Conservation (phyloP, 208 protist genomes). For the Jaenimonas drosophilae region DNA sequence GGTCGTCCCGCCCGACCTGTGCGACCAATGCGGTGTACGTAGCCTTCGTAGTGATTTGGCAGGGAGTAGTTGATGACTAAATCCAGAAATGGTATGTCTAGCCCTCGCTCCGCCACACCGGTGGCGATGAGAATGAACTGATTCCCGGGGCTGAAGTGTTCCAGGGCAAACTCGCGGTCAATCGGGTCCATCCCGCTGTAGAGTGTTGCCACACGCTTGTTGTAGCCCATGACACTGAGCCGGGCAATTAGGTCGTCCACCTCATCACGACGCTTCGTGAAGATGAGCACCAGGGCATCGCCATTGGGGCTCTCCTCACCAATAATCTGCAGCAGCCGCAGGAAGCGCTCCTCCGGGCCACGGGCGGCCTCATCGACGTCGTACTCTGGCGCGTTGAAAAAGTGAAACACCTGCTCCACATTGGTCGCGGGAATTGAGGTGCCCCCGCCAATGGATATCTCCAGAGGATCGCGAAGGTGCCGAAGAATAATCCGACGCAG, state of each 20-base stretch:
- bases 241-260: conserved; percentile 80
- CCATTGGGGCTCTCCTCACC: conserved; percentile 65
- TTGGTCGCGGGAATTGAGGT: conserved; percentile 74
- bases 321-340: conserved; percentile 80
- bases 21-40: conserved; percentile 96
- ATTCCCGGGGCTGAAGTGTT: conserved; percentile 75
- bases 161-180: conserved; percentile 83
- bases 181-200: conserved; percentile 90
- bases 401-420: conserved; percentile 85
- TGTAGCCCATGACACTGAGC: conserved; percentile 70
- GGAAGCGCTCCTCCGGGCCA: conserved; percentile 25
- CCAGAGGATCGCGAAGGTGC: conserved; percentile 66
- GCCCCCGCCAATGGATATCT: conserved; percentile 87
- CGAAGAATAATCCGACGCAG: conserved; percentile 64
- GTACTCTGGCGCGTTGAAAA: conserved; percentile 84
- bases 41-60: conserved; percentile 97
- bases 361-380: conserved; percentile 27
- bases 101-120: conserved; percentile 78
- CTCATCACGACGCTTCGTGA: conserved; percentile 86
- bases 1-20: conserved; percentile 75
- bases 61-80: conserved; percentile 99
- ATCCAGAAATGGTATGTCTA: conserved; percentile 97
- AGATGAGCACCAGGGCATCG: conserved; percentile 83
- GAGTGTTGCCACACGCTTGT: conserved; percentile 61
- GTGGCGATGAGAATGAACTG: conserved; percentile 89